Evolutionary conservation across 192 early-diverging fungal genomes (phyloP).

Genomic region (Chytriomyces sp.): DNA sequence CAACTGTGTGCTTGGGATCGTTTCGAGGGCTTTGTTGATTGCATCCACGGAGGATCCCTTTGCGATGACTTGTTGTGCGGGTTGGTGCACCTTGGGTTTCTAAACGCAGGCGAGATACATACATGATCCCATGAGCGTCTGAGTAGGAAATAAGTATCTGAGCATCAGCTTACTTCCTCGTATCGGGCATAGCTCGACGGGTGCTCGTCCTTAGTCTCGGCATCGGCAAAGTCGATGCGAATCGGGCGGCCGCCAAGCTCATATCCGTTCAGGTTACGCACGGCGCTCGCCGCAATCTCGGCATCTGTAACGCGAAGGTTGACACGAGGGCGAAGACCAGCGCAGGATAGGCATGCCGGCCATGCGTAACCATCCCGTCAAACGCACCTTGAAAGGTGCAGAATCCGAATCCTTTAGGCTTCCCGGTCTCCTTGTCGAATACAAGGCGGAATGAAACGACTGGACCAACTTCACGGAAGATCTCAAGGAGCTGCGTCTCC

Average conservation of each 20-base stretch:
- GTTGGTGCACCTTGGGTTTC: background rate
- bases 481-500: slow-evolving; percentile 88
- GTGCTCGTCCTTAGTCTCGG: slow-evolving; percentile 61
- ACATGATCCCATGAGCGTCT: background rate
- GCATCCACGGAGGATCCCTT: slow-evolving; percentile 47
- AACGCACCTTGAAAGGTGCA: slow-evolving; percentile 88
- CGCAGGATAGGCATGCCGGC: background rate
- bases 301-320: slow-evolving; percentile 52
- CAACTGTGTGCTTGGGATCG: slow-evolving; percentile 63
- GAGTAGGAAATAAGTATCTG: background rate
- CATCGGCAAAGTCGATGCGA: slow-evolving; percentile 91
- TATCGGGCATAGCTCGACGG: background rate
- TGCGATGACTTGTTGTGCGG: slow-evolving; percentile 19
- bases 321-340: background rate
- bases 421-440: slow-evolving; percentile 85
- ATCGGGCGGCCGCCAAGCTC: slow-evolving; percentile 87
- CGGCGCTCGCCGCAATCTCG: slow-evolving; percentile 92
- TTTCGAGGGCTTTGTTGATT: slow-evolving; percentile 56
- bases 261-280: slow-evolving; percentile 88
- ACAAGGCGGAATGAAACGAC: slow-evolving; percentile 68
- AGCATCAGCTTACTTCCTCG: background rate
- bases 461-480: slow-evolving; percentile 92
- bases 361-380: background rate
- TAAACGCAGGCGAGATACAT: background rate
- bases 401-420: slow-evolving; percentile 94